Evolutionary conservation across 768 basidiomycete species (phyloP).

Genomic region (Lactarius sanguifluus): DNA sequence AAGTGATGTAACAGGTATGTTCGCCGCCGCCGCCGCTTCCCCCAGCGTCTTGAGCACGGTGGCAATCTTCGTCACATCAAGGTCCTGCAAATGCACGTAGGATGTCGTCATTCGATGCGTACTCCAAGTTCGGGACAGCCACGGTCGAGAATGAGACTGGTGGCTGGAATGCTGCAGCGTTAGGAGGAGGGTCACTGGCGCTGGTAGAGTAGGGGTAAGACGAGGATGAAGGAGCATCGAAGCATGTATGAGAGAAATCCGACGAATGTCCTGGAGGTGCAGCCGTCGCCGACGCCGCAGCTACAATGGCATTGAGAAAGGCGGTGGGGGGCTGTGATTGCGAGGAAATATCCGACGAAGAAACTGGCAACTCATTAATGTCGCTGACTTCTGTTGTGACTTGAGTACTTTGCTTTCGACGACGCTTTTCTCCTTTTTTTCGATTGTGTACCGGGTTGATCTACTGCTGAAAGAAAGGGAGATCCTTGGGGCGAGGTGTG

Average conservation of each 20-base stretch:
- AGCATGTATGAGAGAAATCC: constrained; percentile 27
- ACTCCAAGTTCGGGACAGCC: constrained; percentile 39
- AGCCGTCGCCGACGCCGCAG: constrained; percentile 55
- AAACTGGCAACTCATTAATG: constrained; percentile 20
- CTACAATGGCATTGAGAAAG: constrained; percentile 63
- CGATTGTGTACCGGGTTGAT: constrained; percentile 24
- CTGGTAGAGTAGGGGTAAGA: constrained; percentile 12
- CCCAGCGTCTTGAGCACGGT: constrained; percentile 63
- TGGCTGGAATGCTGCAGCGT: constrained; percentile 37
- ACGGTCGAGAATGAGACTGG: constrained; percentile 30
- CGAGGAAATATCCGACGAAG: constrained; percentile 10
- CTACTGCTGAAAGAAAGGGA: background rate
- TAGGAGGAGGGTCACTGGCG: constrained; percentile 5
- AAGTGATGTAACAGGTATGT: constrained; percentile 33
- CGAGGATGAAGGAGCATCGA: constrained; percentile 28
- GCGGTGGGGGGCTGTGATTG: constrained; percentile 41
- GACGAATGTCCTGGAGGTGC: constrained; percentile 33
- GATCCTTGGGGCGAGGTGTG: constrained; percentile 2
- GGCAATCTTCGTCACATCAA: constrained; percentile 71
- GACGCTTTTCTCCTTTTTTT: constrained; percentile 39
- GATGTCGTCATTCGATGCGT: constrained; percentile 68
- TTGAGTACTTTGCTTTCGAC: constrained; percentile 28
- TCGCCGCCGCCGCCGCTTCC: constrained; percentile 52
- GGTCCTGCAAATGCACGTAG: constrained; percentile 70
- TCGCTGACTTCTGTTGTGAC: background rate